Evolutionary conservation across 2,329 filamentous ascomycete genomes (phyloP).

Genomic region (Rachicladosporium sp.): DNA sequence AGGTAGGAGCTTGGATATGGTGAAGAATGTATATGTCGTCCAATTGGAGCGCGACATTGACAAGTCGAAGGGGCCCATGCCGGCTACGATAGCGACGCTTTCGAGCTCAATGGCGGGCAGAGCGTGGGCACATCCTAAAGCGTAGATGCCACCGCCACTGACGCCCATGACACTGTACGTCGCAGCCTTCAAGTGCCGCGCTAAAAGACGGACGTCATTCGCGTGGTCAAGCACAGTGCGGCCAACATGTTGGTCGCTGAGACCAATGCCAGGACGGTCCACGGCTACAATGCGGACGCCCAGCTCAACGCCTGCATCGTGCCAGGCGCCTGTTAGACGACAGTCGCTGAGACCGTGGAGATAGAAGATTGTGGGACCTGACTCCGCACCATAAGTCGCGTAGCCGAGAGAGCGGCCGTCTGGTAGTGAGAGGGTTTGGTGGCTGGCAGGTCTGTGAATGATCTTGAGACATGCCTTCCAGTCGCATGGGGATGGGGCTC

Average conservation of each 20-base stretch:
- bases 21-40: neutral
- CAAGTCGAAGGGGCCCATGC: neutral
- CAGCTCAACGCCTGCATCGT: conserved; percentile 22
- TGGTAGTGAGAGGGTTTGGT: neutral
- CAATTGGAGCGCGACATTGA: neutral
- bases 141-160: conserved; percentile 37
- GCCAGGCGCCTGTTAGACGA: conserved; percentile 29
- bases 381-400: conserved; percentile 28
- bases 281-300: conserved; percentile 29
- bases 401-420: conserved; percentile 32
- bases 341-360: conserved; percentile 34
- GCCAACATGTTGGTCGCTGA: conserved; percentile 27
- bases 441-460: neutral
- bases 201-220: conserved; percentile 30
- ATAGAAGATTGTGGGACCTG: conserved; percentile 27
- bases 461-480: too few relatives aligned
- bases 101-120: conserved; percentile 17
- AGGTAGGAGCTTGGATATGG: neutral
- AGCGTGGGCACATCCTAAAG: conserved; percentile 32
- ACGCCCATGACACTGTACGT: conserved; percentile 33
- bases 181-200: conserved; percentile 27
- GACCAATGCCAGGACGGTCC: conserved; percentile 34
- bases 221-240: conserved; percentile 31
- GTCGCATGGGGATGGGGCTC: too few relatives aligned
- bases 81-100: neutral